Evolutionary conservation across 2,329 filamentous ascomycete species (phyloP).

Genomic region (Fusarium virguliforme): DNA sequence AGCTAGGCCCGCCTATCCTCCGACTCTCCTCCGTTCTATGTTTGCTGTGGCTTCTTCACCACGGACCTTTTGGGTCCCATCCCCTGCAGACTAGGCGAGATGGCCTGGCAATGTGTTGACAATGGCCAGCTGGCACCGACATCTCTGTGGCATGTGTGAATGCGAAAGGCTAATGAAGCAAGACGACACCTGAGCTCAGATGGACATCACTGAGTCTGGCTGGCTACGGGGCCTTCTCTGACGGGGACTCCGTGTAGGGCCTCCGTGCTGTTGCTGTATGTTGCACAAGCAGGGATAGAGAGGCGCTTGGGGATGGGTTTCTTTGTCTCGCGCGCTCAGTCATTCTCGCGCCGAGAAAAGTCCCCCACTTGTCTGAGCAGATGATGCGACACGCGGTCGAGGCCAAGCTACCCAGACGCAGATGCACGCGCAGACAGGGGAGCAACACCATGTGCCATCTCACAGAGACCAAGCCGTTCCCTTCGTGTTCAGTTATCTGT

Average conservation of each 20-base stretch:
- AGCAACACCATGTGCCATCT: slow-evolving; percentile 47
- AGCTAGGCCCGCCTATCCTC: slow-evolving; percentile 50
- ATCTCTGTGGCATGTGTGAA: slow-evolving; percentile 6
- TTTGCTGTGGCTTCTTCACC: slow-evolving; percentile 29
- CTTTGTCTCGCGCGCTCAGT: slow-evolving; percentile 35
- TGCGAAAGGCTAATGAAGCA: slow-evolving; percentile 1
- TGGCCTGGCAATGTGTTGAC: neutral
- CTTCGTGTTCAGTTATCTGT: slow-evolving; percentile 49
- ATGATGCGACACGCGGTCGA: slow-evolving; percentile 51
- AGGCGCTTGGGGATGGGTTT: slow-evolving; percentile 36
- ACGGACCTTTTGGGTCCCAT: slow-evolving; percentile 12
- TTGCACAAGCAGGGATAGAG: slow-evolving; percentile 37
- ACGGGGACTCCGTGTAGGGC: no score
- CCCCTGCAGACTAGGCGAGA: slow-evolving; percentile 5
- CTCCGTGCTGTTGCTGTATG: slow-evolving; percentile 9
- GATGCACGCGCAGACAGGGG: slow-evolving; percentile 45
- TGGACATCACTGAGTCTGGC: slow-evolving; percentile 1
- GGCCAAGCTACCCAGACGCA: slow-evolving; percentile 38
- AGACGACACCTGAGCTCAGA: slow-evolving; percentile 1
- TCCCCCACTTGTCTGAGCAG: slow-evolving; percentile 44
- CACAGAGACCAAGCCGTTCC: slow-evolving; percentile 33
- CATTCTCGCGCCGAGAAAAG: slow-evolving; percentile 29
- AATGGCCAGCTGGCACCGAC: slow-evolving; percentile 3
- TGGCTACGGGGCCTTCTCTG: neutral
- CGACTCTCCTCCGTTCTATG: slow-evolving; percentile 27